phyloP scores from a whole-genome alignment of 805 yeast species.

The Kuraishia cidri region DNA sequence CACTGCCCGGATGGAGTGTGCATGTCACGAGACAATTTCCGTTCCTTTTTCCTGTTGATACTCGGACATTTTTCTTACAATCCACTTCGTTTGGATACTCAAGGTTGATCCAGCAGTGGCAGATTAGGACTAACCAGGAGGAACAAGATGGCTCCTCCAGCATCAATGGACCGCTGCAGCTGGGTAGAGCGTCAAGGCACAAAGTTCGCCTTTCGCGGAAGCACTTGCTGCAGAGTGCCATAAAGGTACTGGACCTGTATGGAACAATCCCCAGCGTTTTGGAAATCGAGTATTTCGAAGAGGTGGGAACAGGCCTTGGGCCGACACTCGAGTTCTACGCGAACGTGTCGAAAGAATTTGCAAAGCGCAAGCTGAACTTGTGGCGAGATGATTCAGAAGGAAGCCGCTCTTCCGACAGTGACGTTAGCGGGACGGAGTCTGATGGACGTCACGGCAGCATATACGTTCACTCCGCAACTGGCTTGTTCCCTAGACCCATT shows the following conservation, averaged over 20 bases:
- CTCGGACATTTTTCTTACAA: slow-evolving; percentile 69
- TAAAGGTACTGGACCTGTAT: slow-evolving; percentile 66
- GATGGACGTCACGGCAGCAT: slow-evolving; percentile 4
- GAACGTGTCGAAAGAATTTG: slow-evolving; percentile 66
- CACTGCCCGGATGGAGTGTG: slow-evolving; percentile 79
- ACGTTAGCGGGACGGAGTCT: slow-evolving; percentile 11
- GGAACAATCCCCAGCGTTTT: slow-evolving; percentile 74
- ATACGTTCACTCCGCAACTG: slow-evolving; percentile 33
- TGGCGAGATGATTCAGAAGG: slow-evolving; percentile 50
- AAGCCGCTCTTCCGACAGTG: slow-evolving; percentile 4
- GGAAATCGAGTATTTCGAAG: slow-evolving; percentile 83
- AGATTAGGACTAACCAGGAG: slow-evolving; percentile 32
- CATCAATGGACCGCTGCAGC: slow-evolving; percentile 19
- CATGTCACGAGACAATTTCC: slow-evolving; percentile 67
- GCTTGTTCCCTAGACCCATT: slow-evolving; percentile 72
- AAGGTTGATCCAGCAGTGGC: slow-evolving; percentile 75
- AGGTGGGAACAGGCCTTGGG: slow-evolving; percentile 94
- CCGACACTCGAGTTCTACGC: slow-evolving; percentile 94
- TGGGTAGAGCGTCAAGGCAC: slow-evolving; percentile 73
- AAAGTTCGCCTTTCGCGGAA: slow-evolving; percentile 72
- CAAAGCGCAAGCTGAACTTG: slow-evolving; percentile 42
- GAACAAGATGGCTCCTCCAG: slow-evolving; percentile 16
- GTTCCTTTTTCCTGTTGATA: slow-evolving; percentile 77
- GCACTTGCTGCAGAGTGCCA: slow-evolving; percentile 64
- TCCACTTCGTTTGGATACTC: slow-evolving; percentile 90